Base-by-base conservation (phyloP, 2,329 filamentous ascomycete species). In the Coniochaeta sp. region DNA sequence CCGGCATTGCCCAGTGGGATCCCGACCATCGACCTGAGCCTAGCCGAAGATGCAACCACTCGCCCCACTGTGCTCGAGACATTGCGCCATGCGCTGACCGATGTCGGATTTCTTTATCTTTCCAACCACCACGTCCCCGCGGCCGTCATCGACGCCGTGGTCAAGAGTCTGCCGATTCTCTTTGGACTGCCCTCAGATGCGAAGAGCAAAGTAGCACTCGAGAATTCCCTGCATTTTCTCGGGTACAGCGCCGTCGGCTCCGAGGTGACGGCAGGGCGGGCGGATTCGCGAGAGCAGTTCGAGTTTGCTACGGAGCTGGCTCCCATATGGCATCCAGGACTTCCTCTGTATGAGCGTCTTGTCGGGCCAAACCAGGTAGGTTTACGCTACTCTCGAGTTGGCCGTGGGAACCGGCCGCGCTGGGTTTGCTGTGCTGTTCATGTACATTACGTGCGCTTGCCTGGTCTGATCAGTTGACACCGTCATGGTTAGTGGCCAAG, bases 141-240 rank as follows among this genome's bases (percentile, higher is more conserved):
- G 1, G 10, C 60, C 1, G 70, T 66, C 2, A 74, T 78, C 22
- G 61, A 69, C 2, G 69, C 71, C n/a, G 68, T 84, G 8, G 70
- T 75, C 1, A 60, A 68, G 8, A 66, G 69, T 8, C 68, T 83
- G 2, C 79, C 80, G 1, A 42, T 24, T 0, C 71, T 83, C 5
- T 84, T 83, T 62, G 65, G 68, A 1, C 69, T 82, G 1, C 63
- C 74, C 0, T 57, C 65, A 0, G 62, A 65, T 2, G 67, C 70
- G 6, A 83, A 82, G 60, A 66, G 68, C 0, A 64, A 65, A 1
- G 67, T 81, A 10, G 77, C 76, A 0, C 71, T 82, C 19, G 69
- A 75, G 28, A 80, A 84, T 28, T 86, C 81, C 1, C 82, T 83
- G 10, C 83, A 86, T 66, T 85, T 87, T 60, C 72, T 87, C 2